Evolutionary conservation across 495 filamentous ascomycete species (phyloP).

Genomic region (Staphylotrichum longicolle): DNA sequence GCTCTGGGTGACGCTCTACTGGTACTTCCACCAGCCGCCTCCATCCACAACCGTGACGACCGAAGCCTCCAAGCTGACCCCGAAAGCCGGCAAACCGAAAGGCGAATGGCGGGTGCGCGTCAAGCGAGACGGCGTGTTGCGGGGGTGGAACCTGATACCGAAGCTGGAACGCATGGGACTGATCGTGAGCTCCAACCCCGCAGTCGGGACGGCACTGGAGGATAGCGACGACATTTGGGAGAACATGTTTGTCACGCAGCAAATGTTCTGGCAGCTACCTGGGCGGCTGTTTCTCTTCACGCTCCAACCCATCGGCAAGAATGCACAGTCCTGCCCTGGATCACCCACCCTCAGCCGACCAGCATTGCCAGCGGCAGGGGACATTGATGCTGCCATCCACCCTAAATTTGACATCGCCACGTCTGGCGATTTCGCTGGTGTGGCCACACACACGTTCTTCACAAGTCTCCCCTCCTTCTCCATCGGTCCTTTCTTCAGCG

Average conservation of each 20-base stretch:
- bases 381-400: conserved; percentile 20
- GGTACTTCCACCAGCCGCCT: conserved; percentile 88
- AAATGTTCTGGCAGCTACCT: conserved; percentile 89
- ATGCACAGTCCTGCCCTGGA: conserved; percentile 54
- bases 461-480: conserved; percentile 39
- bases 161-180: conserved; percentile 93
- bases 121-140: conserved; percentile 80
- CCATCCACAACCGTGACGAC: conserved; percentile 57
- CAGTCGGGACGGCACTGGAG: conserved; percentile 63
- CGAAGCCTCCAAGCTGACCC: conserved; percentile 61
- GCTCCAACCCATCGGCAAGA: conserved; percentile 55
- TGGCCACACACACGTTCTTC: conserved; percentile 33
- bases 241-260: conserved; percentile 76
- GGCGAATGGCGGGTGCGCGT: conserved; percentile 89
- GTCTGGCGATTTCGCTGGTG: conserved; percentile 32
- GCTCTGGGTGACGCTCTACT: conserved; percentile 91
- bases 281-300: conserved; percentile 85
- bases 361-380: conserved; percentile 59
- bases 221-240: conserved; percentile 67
- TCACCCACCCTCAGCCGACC: conserved; percentile 54
- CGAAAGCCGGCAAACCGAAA: conserved; percentile 65
- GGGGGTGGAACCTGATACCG: conserved; percentile 74
- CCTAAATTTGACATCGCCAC: conserved; percentile 25
- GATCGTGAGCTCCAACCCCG: conserved; percentile 70
- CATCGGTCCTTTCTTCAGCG: conserved; percentile 68